These are phyloP conservation scores for Coemansia sp. DNA, from an alignment of 192 early-diverging fungal genomes.

Conservation along the genomic window DNA sequence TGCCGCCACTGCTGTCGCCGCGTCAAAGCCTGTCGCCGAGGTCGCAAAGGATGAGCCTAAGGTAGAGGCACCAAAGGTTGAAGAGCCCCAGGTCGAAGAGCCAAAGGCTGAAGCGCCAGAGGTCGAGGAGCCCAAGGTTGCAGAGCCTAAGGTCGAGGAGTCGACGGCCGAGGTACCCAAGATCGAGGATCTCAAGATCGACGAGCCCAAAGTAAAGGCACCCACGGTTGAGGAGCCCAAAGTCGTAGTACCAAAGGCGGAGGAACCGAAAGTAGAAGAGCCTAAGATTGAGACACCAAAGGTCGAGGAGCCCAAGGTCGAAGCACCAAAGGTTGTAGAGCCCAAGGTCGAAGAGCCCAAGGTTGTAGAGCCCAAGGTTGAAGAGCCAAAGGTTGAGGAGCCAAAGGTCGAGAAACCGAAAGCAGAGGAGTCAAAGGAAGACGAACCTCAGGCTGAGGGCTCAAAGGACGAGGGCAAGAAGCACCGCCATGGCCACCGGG, in stretches of 20 bases:
- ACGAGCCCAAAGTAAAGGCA: constrained; percentile 16
- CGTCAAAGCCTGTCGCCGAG: not conserved
- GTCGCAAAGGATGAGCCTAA: constrained; percentile 19
- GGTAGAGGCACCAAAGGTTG: constrained; percentile 8
- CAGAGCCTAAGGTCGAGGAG: not conserved
- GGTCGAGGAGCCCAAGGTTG: too few species aligned
- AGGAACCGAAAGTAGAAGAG: constrained; percentile 10
- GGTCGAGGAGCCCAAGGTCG: constrained; percentile 14
- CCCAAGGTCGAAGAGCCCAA: too few species aligned
- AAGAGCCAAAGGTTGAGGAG: constrained; percentile 13
- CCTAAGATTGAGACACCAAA: constrained; percentile 9
- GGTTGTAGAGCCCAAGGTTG: not conserved
- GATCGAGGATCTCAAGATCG: constrained; percentile 15
- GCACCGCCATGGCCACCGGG: constrained; percentile 39
- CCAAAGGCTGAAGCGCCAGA: constrained; percentile 19
- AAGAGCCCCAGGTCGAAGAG: too few species aligned
- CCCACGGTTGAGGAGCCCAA: constrained; percentile 15
- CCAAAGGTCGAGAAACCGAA: constrained; percentile 18
- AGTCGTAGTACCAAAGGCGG: not conserved
- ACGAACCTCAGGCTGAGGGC: constrained; percentile 8
- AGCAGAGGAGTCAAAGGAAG: constrained; percentile 21
- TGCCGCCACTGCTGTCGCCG: constrained; percentile 2
- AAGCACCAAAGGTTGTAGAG: too few species aligned
- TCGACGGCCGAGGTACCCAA: not conserved
- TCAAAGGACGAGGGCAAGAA: constrained; percentile 35